Base-by-base conservation (phyloP, 2,329 filamentous ascomycete species). In the Dactylonectria estremocensis region DNA sequence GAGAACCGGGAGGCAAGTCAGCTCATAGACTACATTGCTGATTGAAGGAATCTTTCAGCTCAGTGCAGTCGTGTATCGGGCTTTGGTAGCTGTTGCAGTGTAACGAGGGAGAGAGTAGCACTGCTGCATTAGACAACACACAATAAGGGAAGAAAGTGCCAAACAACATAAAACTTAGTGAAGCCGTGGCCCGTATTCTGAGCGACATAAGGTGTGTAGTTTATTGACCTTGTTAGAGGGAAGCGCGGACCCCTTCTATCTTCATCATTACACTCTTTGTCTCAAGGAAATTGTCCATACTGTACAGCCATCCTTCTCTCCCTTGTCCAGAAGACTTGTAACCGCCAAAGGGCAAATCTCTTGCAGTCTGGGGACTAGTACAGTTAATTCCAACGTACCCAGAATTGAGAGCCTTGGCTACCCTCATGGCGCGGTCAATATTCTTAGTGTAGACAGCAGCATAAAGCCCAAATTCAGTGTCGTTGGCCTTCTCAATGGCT, bases 361-460 rank as follows among this genome's bases (percentile, higher is more conserved):
- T 45, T 0, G 67, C 69, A 0, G 61, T 64, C 5, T 43, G 40
- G 0, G 71, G 71, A 2, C 71, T 81, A 80, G 71, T 73, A 3
- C 65, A 87, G 82, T 76, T 91, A 64, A 91, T 86, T 72, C 87
- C 89, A 0, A 91, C 88, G 78, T 88, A 89, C 0, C 89, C 90
- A 2, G 87, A 85, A 75, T 90, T 87, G 28, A 91, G 82, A 3
- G 83, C 84, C 66, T 86, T 86, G 10, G 85, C 81, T 2, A 86
- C 78, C 8, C 82, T 77, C 74, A 85, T 76, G 3, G 83, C 83
- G 1, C 83, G 75, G 64, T 78, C 82, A 31, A 90, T 80, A 66
- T 90, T 83, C 72, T 84, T 82, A 0, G 88, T 89, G 70, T 89
- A 91, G 0, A 91, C 80, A 0, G 88, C 84, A 3, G 85, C 84